Evolutionary conservation across 768 basidiomycete genomes (phyloP).

Genomic region (Lentinula edodes): DNA sequence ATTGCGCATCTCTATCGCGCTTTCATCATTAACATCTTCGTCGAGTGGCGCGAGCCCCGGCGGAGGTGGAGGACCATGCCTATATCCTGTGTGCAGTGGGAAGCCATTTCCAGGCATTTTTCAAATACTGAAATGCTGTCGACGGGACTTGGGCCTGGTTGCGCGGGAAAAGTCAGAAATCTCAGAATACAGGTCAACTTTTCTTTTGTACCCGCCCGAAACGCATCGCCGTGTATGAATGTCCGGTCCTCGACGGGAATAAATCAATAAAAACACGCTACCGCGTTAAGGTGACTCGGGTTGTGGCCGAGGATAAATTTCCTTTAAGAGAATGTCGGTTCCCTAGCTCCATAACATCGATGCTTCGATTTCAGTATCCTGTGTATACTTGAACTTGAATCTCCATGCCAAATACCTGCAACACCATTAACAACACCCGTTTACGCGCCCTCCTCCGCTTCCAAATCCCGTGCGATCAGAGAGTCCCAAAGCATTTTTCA

Average conservation of each 20-base stretch:
- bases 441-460: neutral
- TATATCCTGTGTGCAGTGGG: neutral
- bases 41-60: slow-evolving; percentile 2
- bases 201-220: neutral
- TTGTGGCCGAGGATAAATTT: neutral
- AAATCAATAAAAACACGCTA: neutral
- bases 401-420: neutral
- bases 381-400: neutral
- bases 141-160: neutral
- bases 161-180: slow-evolving; percentile 2
- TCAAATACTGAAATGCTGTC: neutral
- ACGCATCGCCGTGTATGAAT: neutral
- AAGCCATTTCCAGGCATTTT: neutral
- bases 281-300: neutral
- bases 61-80: neutral
- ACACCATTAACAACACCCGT: neutral
- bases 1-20: neutral
- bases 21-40: neutral
- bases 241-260: neutral
- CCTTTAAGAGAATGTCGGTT: neutral
- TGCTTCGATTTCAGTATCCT: neutral
- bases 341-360: neutral
- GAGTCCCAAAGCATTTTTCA: neutral
- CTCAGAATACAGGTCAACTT: neutral
- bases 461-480: neutral